Percentiles rank a stretch among this genome's conserved stretches.
phyloP scores from a whole-genome alignment of 371 early-diverging fungal genomes.

The Umbelopsis sp. region DNA sequence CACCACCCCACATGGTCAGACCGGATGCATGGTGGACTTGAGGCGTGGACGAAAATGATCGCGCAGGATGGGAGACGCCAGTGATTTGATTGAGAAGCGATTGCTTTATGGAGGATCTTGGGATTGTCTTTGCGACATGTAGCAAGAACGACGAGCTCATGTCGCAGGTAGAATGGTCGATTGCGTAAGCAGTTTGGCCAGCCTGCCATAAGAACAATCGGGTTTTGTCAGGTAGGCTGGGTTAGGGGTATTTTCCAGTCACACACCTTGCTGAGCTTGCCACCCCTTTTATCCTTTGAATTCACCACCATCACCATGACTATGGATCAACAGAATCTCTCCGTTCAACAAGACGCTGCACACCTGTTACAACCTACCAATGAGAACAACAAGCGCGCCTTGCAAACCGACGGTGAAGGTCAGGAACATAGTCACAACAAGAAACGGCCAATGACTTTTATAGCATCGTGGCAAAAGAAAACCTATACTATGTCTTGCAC shows the following conservation, averaged over 20 bases:
- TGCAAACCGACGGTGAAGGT: not conserved
- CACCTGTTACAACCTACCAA: not conserved
- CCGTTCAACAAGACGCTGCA: not conserved
- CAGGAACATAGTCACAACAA: conserved; percentile 14
- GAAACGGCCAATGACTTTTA: conserved; percentile 9
- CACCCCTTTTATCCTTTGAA: not conserved
- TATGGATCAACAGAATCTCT: not conserved
- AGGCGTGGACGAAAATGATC: conserved; percentile 36
- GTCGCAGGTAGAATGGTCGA: conserved; percentile 4
- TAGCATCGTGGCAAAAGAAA: conserved; percentile 20
- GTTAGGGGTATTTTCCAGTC: not conserved
- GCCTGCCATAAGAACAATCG: conserved; percentile 10
- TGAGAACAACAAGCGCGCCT: conserved; percentile 12
- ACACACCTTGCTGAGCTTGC: not conserved
- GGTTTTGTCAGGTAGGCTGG: not conserved
- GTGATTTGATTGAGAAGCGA: conserved; percentile 41
- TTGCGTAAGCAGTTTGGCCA: conserved; percentile 9
- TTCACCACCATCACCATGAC: not conserved
- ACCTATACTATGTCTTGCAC: conserved; percentile 13
- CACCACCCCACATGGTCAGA: conserved; percentile 47
- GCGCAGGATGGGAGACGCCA: conserved; percentile 23
- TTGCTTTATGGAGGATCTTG: conserved; percentile 46
- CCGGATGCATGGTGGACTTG: conserved; percentile 30
- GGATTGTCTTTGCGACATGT: conserved; percentile 56
- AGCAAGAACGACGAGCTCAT: conserved; percentile 40